phyloP scores from a whole-genome alignment of 106 monocot genomes.

The Acorus calamus region DNA sequence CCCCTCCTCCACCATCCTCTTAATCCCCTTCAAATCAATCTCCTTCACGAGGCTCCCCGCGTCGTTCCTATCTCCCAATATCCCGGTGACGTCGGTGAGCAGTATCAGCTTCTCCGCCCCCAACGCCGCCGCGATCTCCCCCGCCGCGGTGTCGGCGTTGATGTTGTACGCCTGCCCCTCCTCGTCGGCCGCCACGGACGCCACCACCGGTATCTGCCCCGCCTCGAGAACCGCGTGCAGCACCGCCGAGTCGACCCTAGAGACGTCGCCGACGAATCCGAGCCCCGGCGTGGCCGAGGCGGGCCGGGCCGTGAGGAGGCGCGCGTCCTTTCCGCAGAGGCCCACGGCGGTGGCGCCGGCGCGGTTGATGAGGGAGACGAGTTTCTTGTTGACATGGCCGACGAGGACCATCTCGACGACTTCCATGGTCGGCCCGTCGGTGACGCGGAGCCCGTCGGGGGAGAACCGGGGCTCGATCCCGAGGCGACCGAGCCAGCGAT shows the following conservation, averaged over 20 bases:
- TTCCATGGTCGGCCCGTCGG: constrained; percentile 88
- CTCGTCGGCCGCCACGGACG: constrained; percentile 75
- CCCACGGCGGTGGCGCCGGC: constrained; percentile 82
- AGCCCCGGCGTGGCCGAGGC: constrained; percentile 47
- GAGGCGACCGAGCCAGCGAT: constrained; percentile 57
- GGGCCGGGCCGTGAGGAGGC: constrained; percentile 67
- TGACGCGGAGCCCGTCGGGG: constrained; percentile 81
- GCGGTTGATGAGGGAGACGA: constrained; percentile 72
- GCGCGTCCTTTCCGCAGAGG: constrained; percentile 76
- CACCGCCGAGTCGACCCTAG: constrained; percentile 55
- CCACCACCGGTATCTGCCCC: constrained; percentile 83
- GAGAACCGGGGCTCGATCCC: constrained; percentile 54
- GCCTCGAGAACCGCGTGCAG: constrained; percentile 38
- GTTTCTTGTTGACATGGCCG: constrained; percentile 82
- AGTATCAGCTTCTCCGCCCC: constrained; percentile 86
- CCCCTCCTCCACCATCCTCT: constrained; percentile 70
- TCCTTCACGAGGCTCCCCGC: constrained; percentile 60
- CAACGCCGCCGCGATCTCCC: constrained; percentile 80
- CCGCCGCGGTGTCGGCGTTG: constrained; percentile 82
- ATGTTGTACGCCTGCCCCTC: constrained; percentile 73
- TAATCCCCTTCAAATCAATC: constrained; percentile 55
- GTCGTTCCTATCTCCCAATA: constrained; percentile 62
- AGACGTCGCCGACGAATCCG: constrained; percentile 88
- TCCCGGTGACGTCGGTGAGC: constrained; percentile 79
- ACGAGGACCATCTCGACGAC: constrained; percentile 96